Evolutionary conservation across 495 filamentous ascomycete genomes (phyloP).

Genomic region (Thermothielavioides terrestris): DNA sequence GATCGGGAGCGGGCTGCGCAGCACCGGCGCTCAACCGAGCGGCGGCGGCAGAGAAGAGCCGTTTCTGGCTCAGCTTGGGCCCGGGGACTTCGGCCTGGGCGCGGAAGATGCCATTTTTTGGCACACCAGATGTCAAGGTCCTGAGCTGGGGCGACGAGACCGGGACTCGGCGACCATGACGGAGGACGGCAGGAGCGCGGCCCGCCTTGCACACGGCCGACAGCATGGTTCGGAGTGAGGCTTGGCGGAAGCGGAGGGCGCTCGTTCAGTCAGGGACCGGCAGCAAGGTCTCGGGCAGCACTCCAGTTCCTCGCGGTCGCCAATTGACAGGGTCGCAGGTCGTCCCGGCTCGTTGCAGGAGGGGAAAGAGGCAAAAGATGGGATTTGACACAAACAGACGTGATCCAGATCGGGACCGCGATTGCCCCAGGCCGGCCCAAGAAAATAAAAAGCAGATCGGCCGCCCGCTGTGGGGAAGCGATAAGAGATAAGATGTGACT

Average conservation of each 20-base stretch:
- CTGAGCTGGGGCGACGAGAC: slow-evolving; percentile 26
- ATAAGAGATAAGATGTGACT: slow-evolving; percentile 27
- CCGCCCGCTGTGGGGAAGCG: slow-evolving; percentile 17
- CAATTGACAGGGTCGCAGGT: slow-evolving; percentile 19
- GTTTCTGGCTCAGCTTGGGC: slow-evolving; percentile 27
- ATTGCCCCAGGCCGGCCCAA: slow-evolving; percentile 8
- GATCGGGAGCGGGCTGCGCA: slow-evolving; percentile 62
- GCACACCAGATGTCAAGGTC: slow-evolving; percentile 28
- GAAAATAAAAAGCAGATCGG: slow-evolving; percentile 12
- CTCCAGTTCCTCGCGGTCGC: slow-evolving; percentile 10
- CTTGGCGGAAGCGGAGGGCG: slow-evolving; percentile 5
- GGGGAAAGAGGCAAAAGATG: slow-evolving; percentile 6
- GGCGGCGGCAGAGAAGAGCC: slow-evolving; percentile 32
- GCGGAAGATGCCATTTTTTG: slow-evolving; percentile 24
- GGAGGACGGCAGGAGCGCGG: slow-evolving; percentile 41
- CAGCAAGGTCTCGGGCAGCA: slow-evolving; percentile 9
- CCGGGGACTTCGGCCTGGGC: slow-evolving; percentile 23
- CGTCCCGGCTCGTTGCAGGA: slow-evolving; percentile 11
- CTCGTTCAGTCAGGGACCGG: slow-evolving; percentile 1
- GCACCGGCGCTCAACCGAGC: slow-evolving; percentile 24
- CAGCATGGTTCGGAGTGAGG: slow-evolving; percentile 22
- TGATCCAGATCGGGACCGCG: slow-evolving; percentile 5
- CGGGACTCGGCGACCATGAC: slow-evolving; percentile 40
- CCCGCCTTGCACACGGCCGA: slow-evolving; percentile 38
- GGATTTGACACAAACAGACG: too few species aligned